Conservation (phyloP, 192 early-diverging fungal genomes). For the Linderina pennispora region DNA sequence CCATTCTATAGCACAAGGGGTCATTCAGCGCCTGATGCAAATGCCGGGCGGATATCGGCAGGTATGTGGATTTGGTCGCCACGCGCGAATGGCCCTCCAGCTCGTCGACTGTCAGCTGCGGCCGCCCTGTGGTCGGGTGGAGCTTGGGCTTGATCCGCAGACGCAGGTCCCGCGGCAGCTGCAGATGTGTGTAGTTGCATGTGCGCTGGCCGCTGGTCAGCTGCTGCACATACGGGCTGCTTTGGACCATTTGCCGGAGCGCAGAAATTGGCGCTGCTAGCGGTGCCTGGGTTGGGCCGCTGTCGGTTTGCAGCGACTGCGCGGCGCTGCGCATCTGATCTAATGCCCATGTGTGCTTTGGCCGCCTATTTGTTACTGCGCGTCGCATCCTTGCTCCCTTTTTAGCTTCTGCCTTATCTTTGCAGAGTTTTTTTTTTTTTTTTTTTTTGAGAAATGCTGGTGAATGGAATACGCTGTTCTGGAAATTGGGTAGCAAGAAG, state of each 20-base stretch:
- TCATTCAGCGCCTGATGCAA: conserved; percentile 13
- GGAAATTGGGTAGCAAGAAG: too few species aligned
- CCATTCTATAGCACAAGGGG: background rate
- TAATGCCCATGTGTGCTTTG: too few species aligned
- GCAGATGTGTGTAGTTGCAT: conserved; percentile 10
- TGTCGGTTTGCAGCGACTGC: conserved; percentile 3
- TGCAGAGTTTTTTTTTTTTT: too few species aligned
- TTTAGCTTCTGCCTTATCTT: too few species aligned
- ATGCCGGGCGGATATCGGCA: conserved; percentile 10
- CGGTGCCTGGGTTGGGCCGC: conserved; percentile 1
- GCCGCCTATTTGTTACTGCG: too few species aligned
- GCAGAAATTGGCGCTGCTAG: background rate
- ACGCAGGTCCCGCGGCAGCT: conserved; percentile 4
- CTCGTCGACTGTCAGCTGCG: conserved; percentile 20
- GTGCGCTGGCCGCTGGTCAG: conserved; percentile 15
- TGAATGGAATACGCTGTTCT: too few species aligned
- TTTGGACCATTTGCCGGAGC: conserved; percentile 17
- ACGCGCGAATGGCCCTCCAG: conserved; percentile 8
- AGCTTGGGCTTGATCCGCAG: conserved; percentile 20
- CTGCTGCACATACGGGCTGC: conserved; percentile 28
- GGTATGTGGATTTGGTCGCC: conserved; percentile 12
- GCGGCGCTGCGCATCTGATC: background rate
- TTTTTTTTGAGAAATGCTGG: too few species aligned
- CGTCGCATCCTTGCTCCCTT: too few species aligned
- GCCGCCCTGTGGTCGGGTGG: background rate